Percentiles rank a stretch among this genome's conserved stretches.
Evolutionary conservation across 2,329 filamentous ascomycete genomes (phyloP).

Genomic region (Penicillium brevicompactum): DNA sequence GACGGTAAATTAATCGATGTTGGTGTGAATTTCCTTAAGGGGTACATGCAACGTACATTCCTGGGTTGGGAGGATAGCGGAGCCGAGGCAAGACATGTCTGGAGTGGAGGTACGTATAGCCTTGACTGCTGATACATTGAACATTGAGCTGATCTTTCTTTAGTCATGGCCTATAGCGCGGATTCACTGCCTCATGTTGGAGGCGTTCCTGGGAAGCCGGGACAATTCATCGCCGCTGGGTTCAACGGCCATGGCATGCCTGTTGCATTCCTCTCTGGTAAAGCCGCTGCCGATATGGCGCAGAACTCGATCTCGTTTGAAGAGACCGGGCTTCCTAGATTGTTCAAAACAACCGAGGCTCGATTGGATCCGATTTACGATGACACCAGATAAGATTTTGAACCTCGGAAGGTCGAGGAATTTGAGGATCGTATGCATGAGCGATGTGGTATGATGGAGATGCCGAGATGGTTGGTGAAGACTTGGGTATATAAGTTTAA

Average conservation of each 20-base stretch:
- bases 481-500: too few relatives aligned
- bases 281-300: slow-evolving; percentile 60
- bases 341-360: slow-evolving; percentile 32
- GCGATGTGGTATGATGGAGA: too few relatives aligned
- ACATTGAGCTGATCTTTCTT: background rate
- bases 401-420: background rate
- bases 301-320: slow-evolving; percentile 25
- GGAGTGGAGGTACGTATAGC: slow-evolving; percentile 31
- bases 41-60: slow-evolving; percentile 39
- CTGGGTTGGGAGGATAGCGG: slow-evolving; percentile 38
- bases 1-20: slow-evolving; percentile 53
- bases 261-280: slow-evolving; percentile 60
- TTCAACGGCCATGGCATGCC: slow-evolving; percentile 72
- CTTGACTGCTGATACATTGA: background rate
- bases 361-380: slow-evolving; percentile 7
- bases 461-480: too few relatives aligned
- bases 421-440: too few relatives aligned
- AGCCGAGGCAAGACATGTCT: slow-evolving; percentile 30
- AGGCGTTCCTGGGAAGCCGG: slow-evolving; percentile 43
- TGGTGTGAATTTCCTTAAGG: slow-evolving; percentile 43
- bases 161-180: slow-evolving; percentile 55
- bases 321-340: slow-evolving; percentile 30
- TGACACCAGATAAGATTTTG: background rate
- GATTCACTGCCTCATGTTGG: slow-evolving; percentile 59
- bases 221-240: slow-evolving; percentile 60